Evolutionary conservation across 2,329 filamentous ascomycete genomes (phyloP), one percentile per base, ranked within the genome.

Genomic region (Pseudocercospora eumusae): DNA sequence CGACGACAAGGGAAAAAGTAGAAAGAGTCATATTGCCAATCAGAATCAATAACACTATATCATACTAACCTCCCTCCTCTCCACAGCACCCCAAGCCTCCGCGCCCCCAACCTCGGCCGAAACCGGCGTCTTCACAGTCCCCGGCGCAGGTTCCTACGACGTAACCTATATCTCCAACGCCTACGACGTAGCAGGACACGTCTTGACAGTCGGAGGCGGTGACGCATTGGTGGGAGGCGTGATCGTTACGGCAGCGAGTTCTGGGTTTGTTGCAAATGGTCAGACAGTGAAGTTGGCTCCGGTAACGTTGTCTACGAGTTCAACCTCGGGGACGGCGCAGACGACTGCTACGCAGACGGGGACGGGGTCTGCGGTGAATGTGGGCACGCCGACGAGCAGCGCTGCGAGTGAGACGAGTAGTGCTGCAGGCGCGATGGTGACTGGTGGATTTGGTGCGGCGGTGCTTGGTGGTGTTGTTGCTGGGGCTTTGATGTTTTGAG

Each of bases 181-280:
- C 45, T 53, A 59, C 4, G 28, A 61, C 11, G 59, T 68, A 28
- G 68, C 66, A 53, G 65, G 64, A 53, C 67, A 69, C 57, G 64
- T 64, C 1, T 64, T 70, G 23, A 57, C 65, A 4, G 50, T 55
- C 10, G 63, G 59, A 4, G 65, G 65, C 5, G 44, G 33, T 5
- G 63, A 56, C 33, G 65, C 65, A 6, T 36, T 67, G 4, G 65
- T 67, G 0, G 65, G 65, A 33, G 60, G 59, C 4, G 58, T 63
- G 2, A 20, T 31, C 5, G 62, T 67, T 5, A 62, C 62, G 18
- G 58, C 59, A 31, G 65, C 56, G 15, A 62, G 52, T 10, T 18
- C 28, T 13, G 65, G 60, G 1, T 54, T 60, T 11, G 20, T 67
- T 0, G 56, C 59, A 1, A 62, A 59, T 21, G 65, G 59, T 4